Conservation (phyloP, 1,284 basidiomycete genomes). For the Ustilago xerochloae region DNA sequence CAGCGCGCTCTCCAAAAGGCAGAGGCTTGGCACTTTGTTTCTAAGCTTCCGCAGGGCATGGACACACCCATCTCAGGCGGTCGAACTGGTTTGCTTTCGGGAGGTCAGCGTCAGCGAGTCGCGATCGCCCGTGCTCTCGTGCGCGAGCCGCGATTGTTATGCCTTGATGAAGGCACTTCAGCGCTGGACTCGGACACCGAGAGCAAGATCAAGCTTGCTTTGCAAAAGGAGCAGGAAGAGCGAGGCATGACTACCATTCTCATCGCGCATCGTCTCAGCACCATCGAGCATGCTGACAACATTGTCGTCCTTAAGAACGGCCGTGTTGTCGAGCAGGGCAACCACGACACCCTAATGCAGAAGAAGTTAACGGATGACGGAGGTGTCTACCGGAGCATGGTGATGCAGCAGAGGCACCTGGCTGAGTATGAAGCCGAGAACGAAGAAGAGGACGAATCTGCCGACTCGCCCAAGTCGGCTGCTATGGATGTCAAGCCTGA, state of each 20-base stretch:
- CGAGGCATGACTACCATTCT: slow-evolving; percentile 65
- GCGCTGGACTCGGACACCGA: slow-evolving; percentile 65
- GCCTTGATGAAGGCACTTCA: slow-evolving; percentile 65
- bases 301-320: slow-evolving; percentile 63
- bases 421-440: slow-evolving; percentile 34
- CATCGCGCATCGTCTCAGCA: slow-evolving; percentile 66
- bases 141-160: slow-evolving; percentile 58
- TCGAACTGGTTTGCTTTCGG: slow-evolving; percentile 65
- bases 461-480: neutral
- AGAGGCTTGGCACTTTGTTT: slow-evolving; percentile 70
- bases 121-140: slow-evolving; percentile 66
- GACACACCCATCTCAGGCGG: slow-evolving; percentile 68
- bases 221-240: slow-evolving; percentile 60
- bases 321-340: slow-evolving; percentile 59
- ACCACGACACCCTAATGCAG: slow-evolving; percentile 56
- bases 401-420: slow-evolving; percentile 56
- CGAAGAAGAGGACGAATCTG: slow-evolving; percentile 1
- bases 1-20: slow-evolving; percentile 65
- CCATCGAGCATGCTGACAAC: slow-evolving; percentile 63
- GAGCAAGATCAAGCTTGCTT: slow-evolving; percentile 56
- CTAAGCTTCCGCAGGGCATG: slow-evolving; percentile 67
- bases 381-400: slow-evolving; percentile 60
- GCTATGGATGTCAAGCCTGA: slow-evolving; percentile 1
- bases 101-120: slow-evolving; percentile 65
- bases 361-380: slow-evolving; percentile 10